Evolutionary conservation across 2,329 filamentous ascomycete genomes (phyloP).

Genomic region (Trichoderma sp.): DNA sequence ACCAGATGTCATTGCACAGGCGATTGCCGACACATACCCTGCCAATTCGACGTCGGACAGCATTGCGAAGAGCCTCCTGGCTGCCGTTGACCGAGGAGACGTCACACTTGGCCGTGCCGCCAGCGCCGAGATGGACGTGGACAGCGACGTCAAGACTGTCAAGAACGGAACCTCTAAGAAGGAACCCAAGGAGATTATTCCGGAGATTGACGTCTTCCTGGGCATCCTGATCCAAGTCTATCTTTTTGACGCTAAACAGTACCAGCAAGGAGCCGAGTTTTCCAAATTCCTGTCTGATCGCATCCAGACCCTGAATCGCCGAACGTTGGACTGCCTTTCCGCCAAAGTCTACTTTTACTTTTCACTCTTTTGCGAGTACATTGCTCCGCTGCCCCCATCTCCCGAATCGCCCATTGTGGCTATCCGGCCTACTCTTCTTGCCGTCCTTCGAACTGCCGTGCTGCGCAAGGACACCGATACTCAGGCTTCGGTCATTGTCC

Average conservation of each 20-base stretch:
- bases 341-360: slow-evolving; percentile 99
- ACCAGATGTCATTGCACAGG: slow-evolving; percentile 77
- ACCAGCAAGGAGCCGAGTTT: slow-evolving; percentile 79
- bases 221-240: slow-evolving; percentile 86
- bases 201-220: slow-evolving; percentile 87
- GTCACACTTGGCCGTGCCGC: slow-evolving; percentile 63
- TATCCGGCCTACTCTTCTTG: slow-evolving; percentile 83
- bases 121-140: slow-evolving; percentile 73
- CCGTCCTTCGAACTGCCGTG: slow-evolving; percentile 91
- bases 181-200: slow-evolving; percentile 74
- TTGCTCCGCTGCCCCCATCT: slow-evolving; percentile 84
- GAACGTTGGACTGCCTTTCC: slow-evolving; percentile 89
- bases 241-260: slow-evolving; percentile 83
- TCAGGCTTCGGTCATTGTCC: slow-evolving; percentile 93
- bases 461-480: slow-evolving; percentile 95
- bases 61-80: slow-evolving; percentile 70
- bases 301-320: slow-evolving; percentile 86
- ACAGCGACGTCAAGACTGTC: slow-evolving; percentile 59
- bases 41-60: slow-evolving; percentile 62
- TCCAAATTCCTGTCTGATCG: slow-evolving; percentile 81
- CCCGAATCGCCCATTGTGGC: slow-evolving; percentile 84
- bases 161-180: slow-evolving; percentile 64
- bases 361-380: slow-evolving; percentile 90
- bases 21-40: slow-evolving; percentile 80
- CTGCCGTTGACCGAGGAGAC: slow-evolving; percentile 69